Base-by-base conservation (phyloP, 495 filamentous ascomycete species). In the Penicillium lagena region DNA sequence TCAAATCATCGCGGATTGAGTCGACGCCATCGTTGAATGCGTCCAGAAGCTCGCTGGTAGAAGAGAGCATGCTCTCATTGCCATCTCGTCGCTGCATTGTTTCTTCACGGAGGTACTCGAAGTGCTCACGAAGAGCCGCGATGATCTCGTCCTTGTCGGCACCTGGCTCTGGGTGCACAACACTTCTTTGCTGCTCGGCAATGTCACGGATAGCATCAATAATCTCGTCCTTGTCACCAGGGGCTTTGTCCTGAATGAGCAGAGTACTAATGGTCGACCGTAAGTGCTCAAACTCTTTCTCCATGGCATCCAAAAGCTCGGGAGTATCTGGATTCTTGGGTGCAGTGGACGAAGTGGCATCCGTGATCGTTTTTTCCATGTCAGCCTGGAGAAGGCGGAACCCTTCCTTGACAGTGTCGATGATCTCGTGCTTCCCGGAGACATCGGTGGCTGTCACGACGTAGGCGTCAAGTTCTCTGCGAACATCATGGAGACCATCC, bases 21-120 rank as follows among this genome's bases (percentile, higher is more conserved):
- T 82, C 82, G 7, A 95, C 78, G 12, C 89, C 88, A 36, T 95
- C 87, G 40, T 89, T 83, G 43, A 96, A 69, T 6, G 85, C 84
- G 59, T 95, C 87, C 1, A 94, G 72, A 12, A 95, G 75, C 56
- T 90, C 86, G 12, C 80, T 78, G 10, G 84, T 83, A 12, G 78
- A 76, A 2, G 83, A 77, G 17, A 80, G 51, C 13, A 72, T 66
- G 38, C 68, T 80, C 29, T 86, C 82, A 10, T 62, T 68, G 29
- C 67, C 68, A 45, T 84, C 79, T 13, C 68, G 69, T 33, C 69
- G 53, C 52, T 74, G 51, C 50, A 76, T 70, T 29, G 85, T 72
- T 47, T 93, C 86, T 4, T 78, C 77, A 4, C 82, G 82, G 37
- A 93, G 62, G 34, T 71, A 71, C 39, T 86, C 78, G 9, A 91